Evolutionary conservation across 805 yeast genomes (phyloP), one percentile per base, ranked within the genome.

Genomic region (Wickerhamomyces mucosus): DNA sequence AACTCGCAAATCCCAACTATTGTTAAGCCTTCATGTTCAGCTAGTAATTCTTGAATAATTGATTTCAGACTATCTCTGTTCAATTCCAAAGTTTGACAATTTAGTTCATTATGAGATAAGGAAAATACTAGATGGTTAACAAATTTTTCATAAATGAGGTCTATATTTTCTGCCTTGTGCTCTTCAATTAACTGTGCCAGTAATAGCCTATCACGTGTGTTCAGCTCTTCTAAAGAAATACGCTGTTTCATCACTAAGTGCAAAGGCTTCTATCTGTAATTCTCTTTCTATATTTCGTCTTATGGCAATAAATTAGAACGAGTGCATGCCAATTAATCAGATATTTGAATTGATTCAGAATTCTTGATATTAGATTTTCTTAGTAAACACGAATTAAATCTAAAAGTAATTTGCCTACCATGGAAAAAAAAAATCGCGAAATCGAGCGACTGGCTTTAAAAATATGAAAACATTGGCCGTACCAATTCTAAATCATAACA

Each of bases 81-180:
- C 8, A 45, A 13, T 18, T 33, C 36, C 4, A 43, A 23, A 15
- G 28, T 32, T 6, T 34, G 33, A 1, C 23, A 31, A 24, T 37
- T 18, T 26, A 45, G 34, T 26, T 33, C 37, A 35, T 48, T 48
- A 35, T 47, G 51, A 3, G 53, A 43, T 7, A 48, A 39, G 15
- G 28, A 21, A 25, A 41, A 45, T 4, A 37, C 52, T 10, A 46
- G 44, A 20, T 47, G 52, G 11, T 16, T 32, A 12, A 33, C 27
- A 32, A 30, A 46, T 19, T 32, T 30, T 8, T 28, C 17, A 27
- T 47, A 39, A 3, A 47, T 28, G 13, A 15, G n/a, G 10, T 23
- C 42, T 7, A 39, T 20, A 24, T 31, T 35, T 4, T 30, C 33
- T 6, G 15, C 20, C 7, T 49, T 48, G 15, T 39, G 32, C 33